These are phyloP conservation scores for Meripilus lineatus DNA, from an alignment of 1,284 basidiomycete species.

Conservation along the genomic window DNA sequence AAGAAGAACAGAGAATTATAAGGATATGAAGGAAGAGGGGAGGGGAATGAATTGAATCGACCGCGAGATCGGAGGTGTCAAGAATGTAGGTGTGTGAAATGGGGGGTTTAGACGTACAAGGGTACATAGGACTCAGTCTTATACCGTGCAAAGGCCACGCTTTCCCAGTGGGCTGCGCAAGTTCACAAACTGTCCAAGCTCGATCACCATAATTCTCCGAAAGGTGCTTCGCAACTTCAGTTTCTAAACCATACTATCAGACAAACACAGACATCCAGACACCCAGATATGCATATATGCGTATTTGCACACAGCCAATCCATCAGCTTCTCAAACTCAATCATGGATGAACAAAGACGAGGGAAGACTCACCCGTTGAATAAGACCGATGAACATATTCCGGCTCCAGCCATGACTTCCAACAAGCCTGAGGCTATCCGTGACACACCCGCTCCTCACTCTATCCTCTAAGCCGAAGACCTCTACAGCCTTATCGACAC, in stretches of 20 bases:
- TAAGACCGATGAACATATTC: constrained; percentile 96
- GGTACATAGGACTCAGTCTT: constrained; percentile 73
- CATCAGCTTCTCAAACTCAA: not conserved
- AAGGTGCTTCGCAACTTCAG: constrained; percentile 91
- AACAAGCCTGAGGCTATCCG: constrained; percentile 78
- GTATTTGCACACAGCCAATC: constrained; percentile 7
- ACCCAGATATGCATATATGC: too few relatives aligned
- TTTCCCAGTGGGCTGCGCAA: constrained; percentile 75
- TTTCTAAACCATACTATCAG: constrained; percentile 86
- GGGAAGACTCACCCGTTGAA: constrained; percentile 66
- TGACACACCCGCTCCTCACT: constrained; percentile 68
- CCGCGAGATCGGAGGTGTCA: not conserved
- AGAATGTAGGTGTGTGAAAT: not conserved
- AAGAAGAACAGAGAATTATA: too few relatives aligned
- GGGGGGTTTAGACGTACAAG: constrained; percentile 48
- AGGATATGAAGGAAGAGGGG: too few relatives aligned
- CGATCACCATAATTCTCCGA: constrained; percentile 95
- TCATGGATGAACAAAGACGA: not conserved
- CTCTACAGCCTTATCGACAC: constrained; percentile 85
- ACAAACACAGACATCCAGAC: too few relatives aligned
- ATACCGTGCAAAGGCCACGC: constrained; percentile 86
- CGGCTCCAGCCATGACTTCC: constrained; percentile 95
- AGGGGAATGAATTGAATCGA: too few relatives aligned
- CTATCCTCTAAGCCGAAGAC: constrained; percentile 63
- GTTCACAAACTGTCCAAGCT: constrained; percentile 89